These are phyloP conservation scores for Pouteria campechiana DNA, from an alignment of 179 eudicot genomes.

Conservation along the genomic window DNA sequence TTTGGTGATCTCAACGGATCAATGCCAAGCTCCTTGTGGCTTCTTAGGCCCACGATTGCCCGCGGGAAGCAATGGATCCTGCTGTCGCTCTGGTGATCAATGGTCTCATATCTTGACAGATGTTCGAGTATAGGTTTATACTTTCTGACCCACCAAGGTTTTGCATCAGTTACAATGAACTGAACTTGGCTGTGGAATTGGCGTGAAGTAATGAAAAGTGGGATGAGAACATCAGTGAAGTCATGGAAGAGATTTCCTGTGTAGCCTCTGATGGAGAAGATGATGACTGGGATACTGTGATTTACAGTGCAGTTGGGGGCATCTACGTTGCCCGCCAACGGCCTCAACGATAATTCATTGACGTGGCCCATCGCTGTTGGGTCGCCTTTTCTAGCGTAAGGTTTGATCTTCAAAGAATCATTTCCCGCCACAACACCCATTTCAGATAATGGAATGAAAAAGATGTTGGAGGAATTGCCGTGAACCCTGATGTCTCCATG, in stretches of 20 bases:
- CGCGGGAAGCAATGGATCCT: slow-evolving; percentile 37
- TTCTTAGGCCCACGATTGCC: slow-evolving; percentile 38
- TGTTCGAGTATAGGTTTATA: slow-evolving; percentile 12
- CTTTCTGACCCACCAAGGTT: slow-evolving; percentile 21
- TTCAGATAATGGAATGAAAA: slow-evolving; percentile 10
- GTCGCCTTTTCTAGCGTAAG: slow-evolving; percentile 42
- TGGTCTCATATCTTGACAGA: slow-evolving; percentile 33
- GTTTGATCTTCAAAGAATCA: slow-evolving; percentile 21
- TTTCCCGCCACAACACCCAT: neutral
- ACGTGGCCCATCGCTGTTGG: slow-evolving; percentile 16
- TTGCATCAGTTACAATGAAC: slow-evolving; percentile 20
- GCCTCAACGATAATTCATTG: slow-evolving; percentile 13
- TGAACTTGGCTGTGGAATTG: slow-evolving; percentile 32
- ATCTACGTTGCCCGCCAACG: neutral
- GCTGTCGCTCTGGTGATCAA: slow-evolving; percentile 28
- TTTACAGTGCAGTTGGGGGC: slow-evolving; percentile 26
- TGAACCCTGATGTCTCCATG: slow-evolving; percentile 31
- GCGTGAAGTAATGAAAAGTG: slow-evolving; percentile 31
- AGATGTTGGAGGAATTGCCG: slow-evolving; percentile 32
- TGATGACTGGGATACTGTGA: slow-evolving; percentile 26
- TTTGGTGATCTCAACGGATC: slow-evolving; percentile 18
- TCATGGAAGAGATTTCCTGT: slow-evolving; percentile 48
- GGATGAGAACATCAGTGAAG: slow-evolving; percentile 39
- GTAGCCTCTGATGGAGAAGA: slow-evolving; percentile 47
- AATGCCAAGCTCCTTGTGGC: slow-evolving; percentile 25